Evolutionary conservation across 176 grass and related monocot species (phyloP), one percentile per base, ranked within the genome.

Genomic region (Tuctoria greenei): DNA sequence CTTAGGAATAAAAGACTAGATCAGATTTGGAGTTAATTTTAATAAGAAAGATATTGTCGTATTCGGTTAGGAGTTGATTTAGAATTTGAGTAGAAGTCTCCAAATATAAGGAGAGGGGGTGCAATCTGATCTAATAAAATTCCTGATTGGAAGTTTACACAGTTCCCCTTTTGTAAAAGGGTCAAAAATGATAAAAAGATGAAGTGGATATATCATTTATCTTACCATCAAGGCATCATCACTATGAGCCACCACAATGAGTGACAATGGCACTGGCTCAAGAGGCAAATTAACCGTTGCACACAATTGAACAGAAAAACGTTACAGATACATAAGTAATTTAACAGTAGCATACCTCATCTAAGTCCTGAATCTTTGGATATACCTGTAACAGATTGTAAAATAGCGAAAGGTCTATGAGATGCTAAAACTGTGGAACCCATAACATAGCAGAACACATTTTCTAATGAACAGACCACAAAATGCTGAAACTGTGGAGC

Each of bases 341-440:
- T 5, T 4, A 64, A 64, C 15, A 74, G 52, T 9, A 45, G 63
- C 52, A 38, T 55, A 94, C 95, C 91, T 98, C 95, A 68, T 93
- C 86, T 9, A 73, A 92, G 39, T 90, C 86, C 79, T 89, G 88
- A 66, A 98, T 93, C 79, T 98, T 94, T 74, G 91, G 95, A 54
- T 86, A 98, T 65, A 98, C 86, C 95, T 98, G 81, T 64, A 68
- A 26, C 56, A 79, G 1, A 80, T 64, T 39, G 62, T 51, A 37
- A 82, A 82, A 84, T 26, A 20, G 59, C 31, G 77, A 66, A 47
- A 82, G 73, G 0, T 36, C 17, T 26, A 61, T n/a, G n/a, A n/a
- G n/a, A n/a, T n/a, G n/a, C n/a, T n/a, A n/a, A n/a, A n/a, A n/a
- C n/a, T n/a, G n/a, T n/a, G n/a, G n/a, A n/a, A n/a, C n/a, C n/a